Conservation (phyloP, 2,329 filamentous ascomycete species). For the Cordyceps fumosorosea region DNA sequence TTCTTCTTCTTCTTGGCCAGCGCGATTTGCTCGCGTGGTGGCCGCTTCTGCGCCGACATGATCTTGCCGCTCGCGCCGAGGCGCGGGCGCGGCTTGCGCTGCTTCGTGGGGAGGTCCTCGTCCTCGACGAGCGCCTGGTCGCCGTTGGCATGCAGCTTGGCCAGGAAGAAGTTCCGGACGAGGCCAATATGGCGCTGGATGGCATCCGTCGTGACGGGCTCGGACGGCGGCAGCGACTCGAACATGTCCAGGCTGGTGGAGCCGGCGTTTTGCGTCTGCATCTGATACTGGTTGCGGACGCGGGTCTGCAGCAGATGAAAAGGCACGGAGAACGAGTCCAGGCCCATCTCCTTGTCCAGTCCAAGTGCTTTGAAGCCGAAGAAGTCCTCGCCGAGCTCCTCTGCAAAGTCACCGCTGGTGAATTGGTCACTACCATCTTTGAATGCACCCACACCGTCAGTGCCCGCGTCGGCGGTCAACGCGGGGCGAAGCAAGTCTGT, state of each 20-base stretch:
- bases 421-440: slow-evolving; percentile 97
- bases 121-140: slow-evolving; percentile 83
- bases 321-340: slow-evolving; percentile 83
- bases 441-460: slow-evolving; percentile 85
- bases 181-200: slow-evolving; percentile 77
- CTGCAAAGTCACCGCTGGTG: slow-evolving; percentile 91
- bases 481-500: slow-evolving; percentile 91
- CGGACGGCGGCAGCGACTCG: slow-evolving; percentile 60
- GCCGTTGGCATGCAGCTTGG: slow-evolving; percentile 77
- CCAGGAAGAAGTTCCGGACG: slow-evolving; percentile 84
- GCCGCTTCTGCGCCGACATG: slow-evolving; percentile 73
- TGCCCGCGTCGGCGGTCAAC: slow-evolving; percentile 63
- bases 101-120: slow-evolving; percentile 88
- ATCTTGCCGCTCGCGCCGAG: slow-evolving; percentile 75
- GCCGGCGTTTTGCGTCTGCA: slow-evolving; percentile 60
- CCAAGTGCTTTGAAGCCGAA: slow-evolving; percentile 97
- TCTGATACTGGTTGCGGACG: slow-evolving; percentile 77
- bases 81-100: slow-evolving; percentile 65
- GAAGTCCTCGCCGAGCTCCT: slow-evolving; percentile 97
- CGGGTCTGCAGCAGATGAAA: slow-evolving; percentile 89
- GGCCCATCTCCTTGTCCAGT: slow-evolving; percentile 82
- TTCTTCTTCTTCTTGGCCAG: slow-evolving; percentile 87
- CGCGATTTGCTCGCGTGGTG: slow-evolving; percentile 73
- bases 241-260: slow-evolving; percentile 56
- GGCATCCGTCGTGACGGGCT: slow-evolving; percentile 72